Evolutionary conservation across 129 eudicot genomes (phyloP).

Genomic region (Kitagawia praeruptora): DNA sequence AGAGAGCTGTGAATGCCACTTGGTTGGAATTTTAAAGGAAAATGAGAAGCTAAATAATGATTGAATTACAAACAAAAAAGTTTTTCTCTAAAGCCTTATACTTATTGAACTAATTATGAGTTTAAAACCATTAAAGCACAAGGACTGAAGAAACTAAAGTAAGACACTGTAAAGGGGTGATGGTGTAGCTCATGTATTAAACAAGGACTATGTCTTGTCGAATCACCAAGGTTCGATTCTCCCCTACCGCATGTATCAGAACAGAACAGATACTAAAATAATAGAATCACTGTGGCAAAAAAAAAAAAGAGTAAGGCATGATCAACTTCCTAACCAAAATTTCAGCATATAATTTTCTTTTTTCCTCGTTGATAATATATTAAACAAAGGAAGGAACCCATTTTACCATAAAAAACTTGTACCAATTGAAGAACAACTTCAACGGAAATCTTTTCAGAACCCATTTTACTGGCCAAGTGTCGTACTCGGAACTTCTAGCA

Average conservation of each 20-base stretch:
- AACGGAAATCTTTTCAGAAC: slow-evolving; percentile 26
- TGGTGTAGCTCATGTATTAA: no score
- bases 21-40: background rate
- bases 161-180: no score
- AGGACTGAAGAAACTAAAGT: background rate
- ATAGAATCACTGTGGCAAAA: no score
- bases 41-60: background rate
- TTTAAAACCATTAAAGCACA: background rate
- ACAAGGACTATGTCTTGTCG: no score
- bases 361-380: background rate
- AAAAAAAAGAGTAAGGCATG: no score
- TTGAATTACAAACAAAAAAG: background rate
- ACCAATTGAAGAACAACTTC: no score
- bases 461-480: slow-evolving; percentile 76
- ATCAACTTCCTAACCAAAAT: background rate
- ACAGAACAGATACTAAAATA: no score
- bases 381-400: background rate
- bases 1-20: background rate
- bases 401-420: no score
- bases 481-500: slow-evolving; percentile 67
- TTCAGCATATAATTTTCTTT: background rate
- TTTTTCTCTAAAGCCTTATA: background rate
- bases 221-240: no score
- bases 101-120: background rate
- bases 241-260: no score